Conservation (phyloP, 495 filamentous ascomycete species). For the Pyrenula massariospora region DNA sequence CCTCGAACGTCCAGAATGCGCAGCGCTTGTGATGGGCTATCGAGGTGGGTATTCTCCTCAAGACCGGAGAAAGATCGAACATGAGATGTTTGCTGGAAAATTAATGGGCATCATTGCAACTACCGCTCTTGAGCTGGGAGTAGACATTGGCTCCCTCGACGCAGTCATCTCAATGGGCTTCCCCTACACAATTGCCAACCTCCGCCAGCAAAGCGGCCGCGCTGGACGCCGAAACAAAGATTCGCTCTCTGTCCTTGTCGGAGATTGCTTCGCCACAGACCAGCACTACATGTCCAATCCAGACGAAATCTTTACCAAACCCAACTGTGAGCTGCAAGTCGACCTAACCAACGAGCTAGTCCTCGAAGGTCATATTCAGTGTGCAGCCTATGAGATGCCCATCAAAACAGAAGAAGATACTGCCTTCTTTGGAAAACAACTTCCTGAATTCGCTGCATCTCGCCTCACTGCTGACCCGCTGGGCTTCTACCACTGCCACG, state of each 20-base stretch:
- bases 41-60: conserved; percentile 92
- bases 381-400: conserved; percentile 90
- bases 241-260: conserved; percentile 80
- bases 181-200: conserved; percentile 86
- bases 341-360: conserved; percentile 87
- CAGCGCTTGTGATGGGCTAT: conserved; percentile 83
- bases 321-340: conserved; percentile 78
- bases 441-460: conserved; percentile 60
- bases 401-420: conserved; percentile 66
- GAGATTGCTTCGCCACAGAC: conserved; percentile 86
- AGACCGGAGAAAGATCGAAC: conserved; percentile 81
- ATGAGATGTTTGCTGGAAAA: conserved; percentile 94
- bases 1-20: conserved; percentile 62
- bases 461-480: conserved; percentile 60
- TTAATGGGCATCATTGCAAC: conserved; percentile 90
- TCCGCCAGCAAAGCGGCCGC: conserved; percentile 89
- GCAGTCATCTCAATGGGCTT: conserved; percentile 91
- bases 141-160: conserved; percentile 93
- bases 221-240: conserved; percentile 91
- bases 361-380: conserved; percentile 88
- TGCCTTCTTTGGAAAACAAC: conserved; percentile 67
- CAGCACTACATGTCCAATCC: conserved; percentile 97
- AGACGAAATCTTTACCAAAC: conserved; percentile 88
- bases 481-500: conserved; percentile 83
- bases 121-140: conserved; percentile 81